Evolutionary conservation across 116 monocot genomes (phyloP), one percentile per base, ranked within the genome.

Genomic region (Iris pallida): DNA sequence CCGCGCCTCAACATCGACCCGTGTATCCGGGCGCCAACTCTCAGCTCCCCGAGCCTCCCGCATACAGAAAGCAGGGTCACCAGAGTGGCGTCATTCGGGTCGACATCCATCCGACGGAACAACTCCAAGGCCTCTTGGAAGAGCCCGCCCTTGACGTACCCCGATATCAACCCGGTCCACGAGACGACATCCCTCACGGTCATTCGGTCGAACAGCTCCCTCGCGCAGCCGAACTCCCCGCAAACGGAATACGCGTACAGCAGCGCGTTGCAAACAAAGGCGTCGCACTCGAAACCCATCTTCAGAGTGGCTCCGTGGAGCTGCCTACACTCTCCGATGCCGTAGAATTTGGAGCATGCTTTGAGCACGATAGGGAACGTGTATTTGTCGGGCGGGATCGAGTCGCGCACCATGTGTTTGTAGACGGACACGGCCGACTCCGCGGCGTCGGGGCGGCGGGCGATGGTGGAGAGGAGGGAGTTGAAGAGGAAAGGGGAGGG

Each of bases 131-230:
- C 88, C 58, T 64, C 17, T 0, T 11, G 5, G 42, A 79, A 75
- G 3, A 69, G 53, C 8, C 86, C 83, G 4, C 75, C 83, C 64
- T 86, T 88, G 7, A 83, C 77, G 69, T 64, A 78, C 20, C 74
- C 86, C 6, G 86, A 88, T 20, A 93, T 84, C 83, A 93, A 68
- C 4, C 77, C 75, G 44, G 86, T 88, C 88, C 88, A 88, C 0
- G 88, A 80, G 8, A 93, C 84, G 6, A 86, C 83, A 71, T 93
- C 88, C 56, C 75, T 83, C 0, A 63, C 68, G 55, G 53, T 63
- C 83, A 93, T 93, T 75, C 74, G 74, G 30, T 84, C 88, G 45
- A 93, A 88, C 86, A 93, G 2, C 0, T 20, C 18, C 11, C 71
- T 13, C 6, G 86, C 93, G 42, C 70, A 73, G 0, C 0, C 68